Evolutionary conservation across 192 early-diverging fungal genomes (phyloP), one percentile per base, ranked within the genome.

Genomic region (Coemansia sp.): DNA sequence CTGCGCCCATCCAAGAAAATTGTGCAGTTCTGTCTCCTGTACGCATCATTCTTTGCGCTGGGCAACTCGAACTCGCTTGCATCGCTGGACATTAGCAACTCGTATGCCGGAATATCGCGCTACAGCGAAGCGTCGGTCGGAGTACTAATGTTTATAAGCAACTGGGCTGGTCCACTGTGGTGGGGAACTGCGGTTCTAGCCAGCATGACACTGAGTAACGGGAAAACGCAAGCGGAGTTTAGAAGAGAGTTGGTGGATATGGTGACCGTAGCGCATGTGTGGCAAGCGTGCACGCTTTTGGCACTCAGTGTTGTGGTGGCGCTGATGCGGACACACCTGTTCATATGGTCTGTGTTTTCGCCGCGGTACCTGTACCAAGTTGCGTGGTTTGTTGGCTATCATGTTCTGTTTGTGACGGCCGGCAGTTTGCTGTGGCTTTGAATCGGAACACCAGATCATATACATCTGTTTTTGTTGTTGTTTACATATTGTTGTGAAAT

Each of bases 281-380:
- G 68, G 64, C 84, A 88, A 70, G 82, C 83, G 15, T 63, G 83
- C 6, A 64, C 82, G 37, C 64, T 90, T 29, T 65, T 85, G 31
- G 64, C 72, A 16, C 74, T 93, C 12, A 88, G 88, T 33, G 61
- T 89, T 3, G 85, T 87, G 2, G 88, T 90, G 7, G 86, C 86
- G 9, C 58, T 87, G 15, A 72, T 89, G 55, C 77, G 89, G 18
- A 81, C 86, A 20, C 91, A 93, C 53, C 68, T 91, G 34, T 93
- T 93, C 70, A 89, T 93, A 48, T 93, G 90, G 90, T 90, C 91
- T 0, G 91, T 93, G 7, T 93, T 93, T 66, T 93, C 91, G 56
- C 91, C 91, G 30, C 89, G 90, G 52, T 90, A 89, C 37, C 77
- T 93, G 55, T 93, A 90, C 67, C 90, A 91, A 67, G 77, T 88